Conservation (phyloP, 495 filamentous ascomycete genomes). For the Hypoxylon crocopeplum region DNA sequence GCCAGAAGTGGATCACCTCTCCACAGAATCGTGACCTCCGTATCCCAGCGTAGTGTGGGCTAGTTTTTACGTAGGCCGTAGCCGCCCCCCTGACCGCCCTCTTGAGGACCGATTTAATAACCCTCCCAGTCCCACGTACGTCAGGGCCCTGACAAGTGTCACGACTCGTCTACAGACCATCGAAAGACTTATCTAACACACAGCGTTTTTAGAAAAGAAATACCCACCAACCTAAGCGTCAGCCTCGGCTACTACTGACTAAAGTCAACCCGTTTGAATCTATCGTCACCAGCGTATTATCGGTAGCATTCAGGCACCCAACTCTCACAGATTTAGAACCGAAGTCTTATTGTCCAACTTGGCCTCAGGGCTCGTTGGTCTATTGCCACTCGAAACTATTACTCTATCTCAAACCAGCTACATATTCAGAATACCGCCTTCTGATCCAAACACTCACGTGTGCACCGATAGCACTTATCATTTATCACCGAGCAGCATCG, state of each 20-base stretch:
- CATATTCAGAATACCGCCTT: conserved; percentile 3
- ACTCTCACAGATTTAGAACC: conserved; percentile 1
- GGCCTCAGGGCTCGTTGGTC: conserved; percentile 11
- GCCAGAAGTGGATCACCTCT: conserved; percentile 33
- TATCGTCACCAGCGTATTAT: conserved; percentile 22
- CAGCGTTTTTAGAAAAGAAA: conserved; percentile 13
- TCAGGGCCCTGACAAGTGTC: conserved; percentile 23
- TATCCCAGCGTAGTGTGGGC: conserved; percentile 23
- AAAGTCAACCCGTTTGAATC: conserved; percentile 3
- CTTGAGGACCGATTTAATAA: conserved; percentile 29
- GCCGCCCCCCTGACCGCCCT: conserved; percentile 31
- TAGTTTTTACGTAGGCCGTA: conserved; percentile 27
- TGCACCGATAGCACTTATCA: conserved; percentile 15
- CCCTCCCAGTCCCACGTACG: conserved; percentile 21
- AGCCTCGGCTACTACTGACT: conserved; percentile 30
- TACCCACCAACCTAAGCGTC: not conserved
- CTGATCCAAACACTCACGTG: not conserved
- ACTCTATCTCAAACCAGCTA: conserved; percentile 4
- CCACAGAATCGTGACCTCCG: conserved; percentile 27
- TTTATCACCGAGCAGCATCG: conserved; percentile 5
- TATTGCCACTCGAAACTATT: conserved; percentile 11
- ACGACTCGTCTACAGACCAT: conserved; percentile 35
- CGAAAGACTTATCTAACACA: conserved; percentile 25
- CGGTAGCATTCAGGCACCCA: conserved; percentile 7
- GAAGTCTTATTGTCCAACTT: conserved; percentile 12